These are phyloP conservation scores for Cutaneotrichosporon dermatis DNA, from an alignment of 1,284 basidiomycete species.

Conservation along the genomic window DNA sequence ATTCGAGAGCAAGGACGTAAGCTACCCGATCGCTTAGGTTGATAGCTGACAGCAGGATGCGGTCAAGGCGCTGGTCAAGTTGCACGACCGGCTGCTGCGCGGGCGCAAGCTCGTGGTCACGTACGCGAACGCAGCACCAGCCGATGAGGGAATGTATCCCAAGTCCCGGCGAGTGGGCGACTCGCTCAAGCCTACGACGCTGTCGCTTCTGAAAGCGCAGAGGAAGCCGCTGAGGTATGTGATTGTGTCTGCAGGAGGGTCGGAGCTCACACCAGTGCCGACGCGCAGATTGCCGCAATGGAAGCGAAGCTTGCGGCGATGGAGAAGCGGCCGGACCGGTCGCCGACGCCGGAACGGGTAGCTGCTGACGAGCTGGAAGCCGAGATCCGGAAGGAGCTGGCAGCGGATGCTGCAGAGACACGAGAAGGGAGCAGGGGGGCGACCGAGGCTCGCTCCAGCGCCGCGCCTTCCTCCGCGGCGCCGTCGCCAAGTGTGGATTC, in stretches of 20 bases:
- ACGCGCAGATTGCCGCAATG: conserved; percentile 86
- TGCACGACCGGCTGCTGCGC: conserved; percentile 75
- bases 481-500: too few species aligned
- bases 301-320: conserved; percentile 88
- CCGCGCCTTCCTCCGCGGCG: too few species aligned
- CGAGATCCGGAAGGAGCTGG: conserved; percentile 17
- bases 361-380: conserved; percentile 17
- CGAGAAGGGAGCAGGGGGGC: too few species aligned
- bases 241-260: neutral
- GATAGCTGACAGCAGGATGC: conserved; percentile 64
- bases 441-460: too few species aligned
- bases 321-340: conserved; percentile 48
- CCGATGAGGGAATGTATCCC: conserved; percentile 10
- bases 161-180: conserved; percentile 45
- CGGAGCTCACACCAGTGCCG: conserved; percentile 56
- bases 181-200: conserved; percentile 68
- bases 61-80: conserved; percentile 65
- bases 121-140: conserved; percentile 64
- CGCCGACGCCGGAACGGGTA: conserved; percentile 14
- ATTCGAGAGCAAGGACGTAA: conserved; percentile 70
- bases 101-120: conserved; percentile 85
- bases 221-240: conserved; percentile 59
- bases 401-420: conserved; percentile 7
- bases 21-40: conserved; percentile 49
- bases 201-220: conserved; percentile 77